Evolutionary conservation across 2,329 filamentous ascomycete genomes (phyloP), one percentile per base, ranked within the genome.

Genomic region (Neofusicoccum parvum): DNA sequence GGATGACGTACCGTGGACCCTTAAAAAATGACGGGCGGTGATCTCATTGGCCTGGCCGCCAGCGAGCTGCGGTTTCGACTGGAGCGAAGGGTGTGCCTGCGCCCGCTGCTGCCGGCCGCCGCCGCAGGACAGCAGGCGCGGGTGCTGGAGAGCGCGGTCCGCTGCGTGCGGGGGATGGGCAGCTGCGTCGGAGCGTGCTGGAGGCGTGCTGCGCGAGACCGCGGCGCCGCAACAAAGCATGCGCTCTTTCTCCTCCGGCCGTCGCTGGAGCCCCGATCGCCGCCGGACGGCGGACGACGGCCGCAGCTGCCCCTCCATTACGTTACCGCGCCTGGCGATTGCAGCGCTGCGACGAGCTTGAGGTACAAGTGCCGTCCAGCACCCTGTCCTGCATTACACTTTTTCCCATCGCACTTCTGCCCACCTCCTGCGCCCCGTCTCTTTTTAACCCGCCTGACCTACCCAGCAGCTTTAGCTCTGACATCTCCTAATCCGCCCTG

Each of bases 261-360:
- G 14, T 23, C 34, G 15, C n/a, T 36, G 27, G 32, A 12, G 34
- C 50, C 41, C 49, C 62, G 62, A 51, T 46, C 62, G 49, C 49
- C 49, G 62, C 39, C 51, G 60, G 46, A 15, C 27, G 5, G 27
- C 27, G 27, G 27, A 20, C 36, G 37, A 17, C 48, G n/a, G 59
- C 45, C 36, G 59, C 46, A 41, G 59, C 62, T 64, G 62, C 62
- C 62, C 62, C 62, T 64, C 62, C 62, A 64, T 56, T 49, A 56
- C 62, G 50, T 56, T 64, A 45, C 56, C 56, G 56, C 56, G 56
- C 56, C 56, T 60, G 41, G 36, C 34, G 37, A 32, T 36, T 20
- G 54, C 43, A 37, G 43, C 32, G 56, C 56, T 34, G 53, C 53
- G 53, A 23, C 23, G 23, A n/a, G 27, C 27, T n/a, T 36, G 20